A percentile compares a stretch with the other conserved stretches of the same genome.
Evolutionary conservation across 108 stramenopile species (phyloP).

Genomic region (Chaetoceros tenuissimus): DNA sequence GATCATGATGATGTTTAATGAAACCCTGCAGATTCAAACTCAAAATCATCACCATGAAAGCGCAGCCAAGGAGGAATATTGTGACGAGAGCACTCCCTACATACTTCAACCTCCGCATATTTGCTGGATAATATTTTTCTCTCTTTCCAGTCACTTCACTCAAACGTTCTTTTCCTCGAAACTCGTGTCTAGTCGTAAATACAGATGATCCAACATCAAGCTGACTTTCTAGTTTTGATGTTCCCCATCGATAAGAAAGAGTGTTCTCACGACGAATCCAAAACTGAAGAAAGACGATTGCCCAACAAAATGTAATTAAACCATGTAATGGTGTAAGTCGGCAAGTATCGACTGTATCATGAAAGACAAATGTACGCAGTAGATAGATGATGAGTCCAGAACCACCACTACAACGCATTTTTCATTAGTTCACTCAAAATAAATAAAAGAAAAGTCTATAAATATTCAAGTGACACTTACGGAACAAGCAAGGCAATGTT

Average conservation of each 20-base stretch:
- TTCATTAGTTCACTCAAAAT: too few relatives aligned
- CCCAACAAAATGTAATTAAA: slow-evolving; percentile 55
- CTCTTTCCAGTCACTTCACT: slow-evolving; percentile 57
- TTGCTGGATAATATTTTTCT: slow-evolving; percentile 43
- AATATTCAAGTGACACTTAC: too few relatives aligned
- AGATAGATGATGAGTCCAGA: slow-evolving; percentile 30
- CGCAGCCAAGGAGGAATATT: slow-evolving; percentile 34
- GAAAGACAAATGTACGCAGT: slow-evolving; percentile 26
- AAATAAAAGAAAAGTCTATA: too few relatives aligned
- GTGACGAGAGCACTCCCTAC: slow-evolving; percentile 47
- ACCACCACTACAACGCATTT: too few relatives aligned
- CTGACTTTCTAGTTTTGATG: slow-evolving; percentile 10
- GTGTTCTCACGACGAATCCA: slow-evolving; percentile 57
- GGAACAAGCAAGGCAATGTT: slow-evolving; percentile 35
- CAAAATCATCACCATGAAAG: slow-evolving; percentile 64
- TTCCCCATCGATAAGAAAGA: slow-evolving; percentile 50
- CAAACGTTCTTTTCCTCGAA: slow-evolving; percentile 35
- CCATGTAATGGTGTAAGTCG: slow-evolving; percentile 62
- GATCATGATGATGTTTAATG: slow-evolving; percentile 44
- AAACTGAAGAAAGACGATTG: slow-evolving; percentile 38
- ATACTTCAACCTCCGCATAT: slow-evolving; percentile 45
- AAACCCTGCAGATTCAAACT: slow-evolving; percentile 76
- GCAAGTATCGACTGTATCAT: slow-evolving; percentile 54
- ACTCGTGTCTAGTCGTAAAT: slow-evolving; percentile 40
- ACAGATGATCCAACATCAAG: slow-evolving; percentile 5